phyloP scores from a whole-genome alignment of 129 eudicot species.

The Arctium lappa region DNA sequence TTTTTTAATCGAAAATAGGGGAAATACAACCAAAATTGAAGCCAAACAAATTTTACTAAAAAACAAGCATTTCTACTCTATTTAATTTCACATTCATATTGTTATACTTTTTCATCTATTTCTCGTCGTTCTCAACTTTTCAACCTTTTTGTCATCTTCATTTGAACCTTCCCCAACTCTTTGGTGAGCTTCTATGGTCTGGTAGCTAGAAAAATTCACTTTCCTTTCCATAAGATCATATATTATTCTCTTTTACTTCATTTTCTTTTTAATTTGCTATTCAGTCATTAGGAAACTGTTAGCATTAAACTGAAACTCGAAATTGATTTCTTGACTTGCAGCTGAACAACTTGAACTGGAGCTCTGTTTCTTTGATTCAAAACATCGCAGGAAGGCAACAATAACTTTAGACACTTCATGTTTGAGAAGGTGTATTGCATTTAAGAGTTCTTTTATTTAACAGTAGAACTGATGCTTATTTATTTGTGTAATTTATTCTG shows the following conservation, averaged over 20 bases:
- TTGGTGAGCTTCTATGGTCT: neutral
- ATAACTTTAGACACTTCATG: conserved; percentile 62
- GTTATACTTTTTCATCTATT: neutral
- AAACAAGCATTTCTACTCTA: neutral
- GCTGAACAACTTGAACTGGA: conserved; percentile 56
- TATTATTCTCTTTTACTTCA: neutral
- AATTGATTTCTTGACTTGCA: conserved; percentile 32
- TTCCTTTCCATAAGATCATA: neutral
- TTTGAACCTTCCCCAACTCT: neutral
- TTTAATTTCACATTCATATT: neutral
- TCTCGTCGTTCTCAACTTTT: neutral
- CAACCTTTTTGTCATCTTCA: neutral
- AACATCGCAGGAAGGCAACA: conserved; percentile 37
- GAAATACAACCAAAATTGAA: neutral
- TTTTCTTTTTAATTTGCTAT: neutral
- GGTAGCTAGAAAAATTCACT: neutral
- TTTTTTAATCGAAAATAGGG: neutral
- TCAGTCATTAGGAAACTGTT: neutral
- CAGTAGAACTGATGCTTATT: neutral
- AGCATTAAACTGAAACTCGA: neutral
- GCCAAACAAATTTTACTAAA: neutral
- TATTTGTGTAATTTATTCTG: neutral
- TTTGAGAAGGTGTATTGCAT: conserved; percentile 43
- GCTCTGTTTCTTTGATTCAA: conserved; percentile 53
- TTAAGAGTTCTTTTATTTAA: neutral